Base-by-base conservation (phyloP, 2,329 filamentous ascomycete species). In the Arthroderma sp. region DNA sequence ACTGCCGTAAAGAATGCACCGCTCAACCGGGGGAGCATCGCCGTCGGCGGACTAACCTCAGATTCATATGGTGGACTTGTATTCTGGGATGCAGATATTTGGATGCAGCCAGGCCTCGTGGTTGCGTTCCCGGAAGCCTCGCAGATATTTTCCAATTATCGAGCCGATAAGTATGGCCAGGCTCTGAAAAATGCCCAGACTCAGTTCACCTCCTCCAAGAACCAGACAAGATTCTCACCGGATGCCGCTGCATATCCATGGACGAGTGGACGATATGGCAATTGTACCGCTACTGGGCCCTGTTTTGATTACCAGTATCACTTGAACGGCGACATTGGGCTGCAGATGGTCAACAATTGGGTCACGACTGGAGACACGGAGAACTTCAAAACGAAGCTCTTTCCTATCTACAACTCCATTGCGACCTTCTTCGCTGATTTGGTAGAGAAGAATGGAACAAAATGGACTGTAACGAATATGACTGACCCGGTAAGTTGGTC, bases 231-330 rank as follows among this genome's bases (percentile, higher is more conserved):
- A 6, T 85, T 83, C 64, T 79, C 78, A 0, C 67, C 73, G 1
- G 76, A 78, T 4, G 80, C 82, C 19, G 82, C 83, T 0, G 77
- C 83, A 0, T 88, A 80, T 63, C 79, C 84, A 1, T 88, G 85
- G 85, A 87, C 83, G 0, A 80, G 80, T 62, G 83, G 81, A 7
- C 71, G 83, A 4, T 84, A 77, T 64, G 85, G 84, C 1, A 87
- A 87, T 63, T 87, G 84, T 64, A 87, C 85, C 0, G 77, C 74
- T 1, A 80, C 79, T 2, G 79, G 79, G 1, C 77, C 79, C 25
- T 87, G 84, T 67, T 85, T 83, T 63, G 84, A 87, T 67, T 87
- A 87, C 62, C 77, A 87, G 66, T 88, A 87, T 63, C 84, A 87
- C 66, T 63, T 87, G 38, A 87, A 87, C 63, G 82, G 83, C 6